These are phyloP conservation scores for Alternaria metachromatica DNA, from an alignment of 2,329 filamentous ascomycete species.

Conservation along the genomic window DNA sequence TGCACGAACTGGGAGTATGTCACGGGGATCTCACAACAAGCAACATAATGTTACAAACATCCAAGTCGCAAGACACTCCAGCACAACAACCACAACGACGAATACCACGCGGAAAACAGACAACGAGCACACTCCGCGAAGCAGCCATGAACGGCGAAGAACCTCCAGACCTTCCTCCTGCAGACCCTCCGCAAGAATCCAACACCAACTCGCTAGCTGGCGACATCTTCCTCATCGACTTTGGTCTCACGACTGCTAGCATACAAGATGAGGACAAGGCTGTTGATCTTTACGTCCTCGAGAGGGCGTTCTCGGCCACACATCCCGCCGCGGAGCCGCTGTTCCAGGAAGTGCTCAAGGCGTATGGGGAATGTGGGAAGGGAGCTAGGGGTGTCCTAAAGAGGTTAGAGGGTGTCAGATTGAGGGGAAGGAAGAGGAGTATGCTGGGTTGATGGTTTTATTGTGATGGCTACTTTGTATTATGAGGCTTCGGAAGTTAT, in stretches of 20 bases:
- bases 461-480: not conserved
- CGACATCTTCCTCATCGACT: conserved; percentile 90
- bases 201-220: conserved; percentile 59
- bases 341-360: conserved; percentile 75
- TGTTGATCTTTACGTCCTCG: conserved; percentile 94
- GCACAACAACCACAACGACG: not conserved
- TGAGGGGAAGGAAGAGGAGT: conserved; percentile 93
- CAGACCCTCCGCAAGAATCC: not conserved
- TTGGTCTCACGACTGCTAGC: conserved; percentile 85
- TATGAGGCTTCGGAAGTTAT: not conserved
- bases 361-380: conserved; percentile 76
- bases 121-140: conserved; percentile 30
- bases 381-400: conserved; percentile 76
- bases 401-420: conserved; percentile 87
- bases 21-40: conserved; percentile 97
- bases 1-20: conserved; percentile 86
- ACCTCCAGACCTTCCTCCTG: conserved; percentile 7
- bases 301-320: conserved; percentile 92
- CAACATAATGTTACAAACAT: conserved; percentile 79
- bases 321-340: conserved; percentile 84
- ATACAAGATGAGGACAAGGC: conserved; percentile 89
- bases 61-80: not conserved
- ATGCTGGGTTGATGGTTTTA: conserved; percentile 75
- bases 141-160: conserved; percentile 26
- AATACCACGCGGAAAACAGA: conserved; percentile 21